A percentile compares a stretch with the other conserved stretches of the same genome.
Evolutionary conservation across 2,329 filamentous ascomycete genomes (phyloP).

Genomic region (Paecilomyces variotii): DNA sequence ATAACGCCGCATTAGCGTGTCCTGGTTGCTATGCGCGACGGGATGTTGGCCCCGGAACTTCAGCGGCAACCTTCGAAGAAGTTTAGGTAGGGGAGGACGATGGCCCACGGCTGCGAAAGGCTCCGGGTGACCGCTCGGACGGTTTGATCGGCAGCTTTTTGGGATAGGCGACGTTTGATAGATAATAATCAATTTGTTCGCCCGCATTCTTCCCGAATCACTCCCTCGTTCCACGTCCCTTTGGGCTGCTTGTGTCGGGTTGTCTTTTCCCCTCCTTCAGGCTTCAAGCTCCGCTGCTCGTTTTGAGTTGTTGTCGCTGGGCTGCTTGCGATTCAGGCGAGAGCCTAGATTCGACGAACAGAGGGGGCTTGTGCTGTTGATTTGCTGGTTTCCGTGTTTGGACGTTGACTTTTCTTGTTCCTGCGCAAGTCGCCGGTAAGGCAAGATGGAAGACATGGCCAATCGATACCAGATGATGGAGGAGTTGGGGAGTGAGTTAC

Average conservation of each 20-base stretch:
- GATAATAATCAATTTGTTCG: neutral
- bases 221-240: neutral
- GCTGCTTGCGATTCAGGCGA: neutral
- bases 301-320: neutral
- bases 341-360: neutral
- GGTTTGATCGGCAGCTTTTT: neutral
- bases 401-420: neutral
- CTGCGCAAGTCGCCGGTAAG: slow-evolving; percentile 11
- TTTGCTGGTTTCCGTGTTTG: neutral
- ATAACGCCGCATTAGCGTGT: neutral
- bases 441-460: slow-evolving; percentile 53
- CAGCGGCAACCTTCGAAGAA: neutral
- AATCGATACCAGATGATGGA: slow-evolving; percentile 90
- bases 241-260: neutral
- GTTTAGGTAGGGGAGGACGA: neutral
- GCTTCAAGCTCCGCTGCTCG: neutral
- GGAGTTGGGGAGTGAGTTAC: slow-evolving; percentile 78
- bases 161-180: neutral
- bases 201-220: neutral
- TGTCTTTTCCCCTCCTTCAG: neutral
- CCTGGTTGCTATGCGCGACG: neutral
- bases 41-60: neutral
- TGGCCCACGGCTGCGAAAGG: neutral
- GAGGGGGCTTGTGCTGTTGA: neutral
- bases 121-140: neutral